phyloP scores from a whole-genome alignment of 352 stramenopile genomes.

The Lagenidium giganteum region DNA sequence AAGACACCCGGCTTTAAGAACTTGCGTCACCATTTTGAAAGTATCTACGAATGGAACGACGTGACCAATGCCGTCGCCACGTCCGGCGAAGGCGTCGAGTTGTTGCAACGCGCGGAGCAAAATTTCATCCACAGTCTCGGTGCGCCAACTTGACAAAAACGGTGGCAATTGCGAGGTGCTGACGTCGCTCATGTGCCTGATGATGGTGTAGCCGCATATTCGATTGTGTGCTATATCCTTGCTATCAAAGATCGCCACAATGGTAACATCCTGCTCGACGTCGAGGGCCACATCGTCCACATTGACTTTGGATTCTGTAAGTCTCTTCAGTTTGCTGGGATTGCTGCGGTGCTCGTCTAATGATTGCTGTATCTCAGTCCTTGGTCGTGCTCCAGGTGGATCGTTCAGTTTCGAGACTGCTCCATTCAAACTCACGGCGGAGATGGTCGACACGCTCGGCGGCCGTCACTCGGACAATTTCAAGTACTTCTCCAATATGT shows the following conservation, averaged over 20 bases:
- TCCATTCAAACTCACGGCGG: slow-evolving; percentile 98
- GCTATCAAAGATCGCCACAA: slow-evolving; percentile 98
- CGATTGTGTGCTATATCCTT: slow-evolving; percentile 95
- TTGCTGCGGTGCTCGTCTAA: not conserved
- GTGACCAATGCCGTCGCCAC: slow-evolving; percentile 25
- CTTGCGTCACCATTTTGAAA: slow-evolving; percentile 91
- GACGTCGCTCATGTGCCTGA: slow-evolving; percentile 50
- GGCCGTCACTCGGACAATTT: slow-evolving; percentile 72
- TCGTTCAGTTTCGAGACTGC: slow-evolving; percentile 96
- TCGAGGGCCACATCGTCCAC: slow-evolving; percentile 93
- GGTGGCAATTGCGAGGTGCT: too few relatives aligned
- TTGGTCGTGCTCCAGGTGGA: slow-evolving; percentile 95
- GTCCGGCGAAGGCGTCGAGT: slow-evolving; percentile 24
- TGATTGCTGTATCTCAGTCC: slow-evolving; percentile 42
- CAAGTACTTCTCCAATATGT: slow-evolving; percentile 88
- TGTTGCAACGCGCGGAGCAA: slow-evolving; percentile 73
- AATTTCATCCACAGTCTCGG: slow-evolving; percentile 86
- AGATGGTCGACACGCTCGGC: slow-evolving; percentile 95
- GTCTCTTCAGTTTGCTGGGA: slow-evolving; percentile 12
- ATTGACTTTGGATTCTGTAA: slow-evolving; percentile 99
- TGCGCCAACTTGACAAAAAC: slow-evolving; percentile 34
- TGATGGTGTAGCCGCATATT: slow-evolving; percentile 94
- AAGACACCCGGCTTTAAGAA: slow-evolving; percentile 93
- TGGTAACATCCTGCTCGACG: slow-evolving; percentile 97
- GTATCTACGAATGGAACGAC: slow-evolving; percentile 65